Conservation (phyloP, 1,139 yeast genomes). For the Yamadazyma buinensis region DNA sequence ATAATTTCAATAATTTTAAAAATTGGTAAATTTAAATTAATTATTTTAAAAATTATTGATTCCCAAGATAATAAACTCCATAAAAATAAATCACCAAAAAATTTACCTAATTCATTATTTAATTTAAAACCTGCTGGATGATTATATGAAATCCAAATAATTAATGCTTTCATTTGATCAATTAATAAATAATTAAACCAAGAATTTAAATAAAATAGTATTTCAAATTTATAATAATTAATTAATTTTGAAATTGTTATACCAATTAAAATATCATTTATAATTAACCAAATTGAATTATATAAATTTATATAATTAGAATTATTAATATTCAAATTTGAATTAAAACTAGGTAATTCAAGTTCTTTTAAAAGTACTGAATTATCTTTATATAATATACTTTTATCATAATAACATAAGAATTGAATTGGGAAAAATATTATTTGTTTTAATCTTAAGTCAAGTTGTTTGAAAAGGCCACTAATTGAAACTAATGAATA, state of each 20-base stretch:
- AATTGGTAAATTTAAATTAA: constrained; percentile 6
- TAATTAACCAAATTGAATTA: constrained; percentile 83
- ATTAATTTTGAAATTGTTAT: constrained; percentile 52
- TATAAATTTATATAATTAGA: constrained; percentile 85
- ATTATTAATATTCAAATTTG: constrained; percentile 40
- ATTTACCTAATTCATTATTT: constrained; percentile 79
- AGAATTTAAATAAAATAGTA: constrained; percentile 32
- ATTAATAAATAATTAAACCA: constrained; percentile 33
- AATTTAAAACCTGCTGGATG: constrained; percentile 95
- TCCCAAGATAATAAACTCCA: constrained; percentile 85
- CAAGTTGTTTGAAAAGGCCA: constrained; percentile 73
- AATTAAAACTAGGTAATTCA: constrained; percentile 35
- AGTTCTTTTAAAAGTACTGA: constrained; percentile 22
- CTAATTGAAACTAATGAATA: constrained; percentile 39
- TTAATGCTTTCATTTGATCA: constrained; percentile 40
- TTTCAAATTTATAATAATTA: constrained; percentile 35
- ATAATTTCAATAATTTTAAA: constrained; percentile 16
- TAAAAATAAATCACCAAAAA: constrained; percentile 78
- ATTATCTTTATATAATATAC: constrained; percentile 24
- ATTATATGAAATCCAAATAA: constrained; percentile 69
- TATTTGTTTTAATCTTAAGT: constrained; percentile 71
- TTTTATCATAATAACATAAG: constrained; percentile 44
- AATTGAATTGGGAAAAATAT: constrained; percentile 83
- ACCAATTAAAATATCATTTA: constrained; percentile 81
- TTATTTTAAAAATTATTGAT: constrained; percentile 10